Conservation (phyloP, 257 asterid species). For the Ajuga chamaepitys region DNA sequence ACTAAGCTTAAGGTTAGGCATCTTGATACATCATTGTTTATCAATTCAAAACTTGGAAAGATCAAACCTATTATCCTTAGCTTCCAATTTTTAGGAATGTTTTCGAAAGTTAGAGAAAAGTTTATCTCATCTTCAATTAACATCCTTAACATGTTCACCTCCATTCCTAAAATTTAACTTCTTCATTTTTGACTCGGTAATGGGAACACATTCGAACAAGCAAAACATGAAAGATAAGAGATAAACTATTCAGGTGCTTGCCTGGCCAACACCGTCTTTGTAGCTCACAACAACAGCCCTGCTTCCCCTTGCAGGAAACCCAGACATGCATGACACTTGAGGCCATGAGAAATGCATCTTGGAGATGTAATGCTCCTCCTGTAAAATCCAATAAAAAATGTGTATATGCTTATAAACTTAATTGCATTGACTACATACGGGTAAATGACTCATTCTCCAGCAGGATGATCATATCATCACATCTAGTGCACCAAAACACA, state of each 20-base stretch:
- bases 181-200: not conserved
- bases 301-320: conserved; percentile 68
- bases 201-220: conserved; percentile 1
- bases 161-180: not conserved
- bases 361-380: conserved; percentile 84
- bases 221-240: not conserved
- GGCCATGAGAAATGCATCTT: conserved; percentile 82
- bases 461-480: conserved; percentile 9
- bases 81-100: not conserved
- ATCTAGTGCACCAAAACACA: not conserved
- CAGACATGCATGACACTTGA: conserved; percentile 72
- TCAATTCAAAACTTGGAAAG: not conserved
- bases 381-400: conserved; percentile 19
- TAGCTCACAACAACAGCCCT: conserved; percentile 69
- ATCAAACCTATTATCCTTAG: not conserved
- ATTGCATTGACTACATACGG: not conserved
- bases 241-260: conserved; percentile 26
- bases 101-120: not conserved
- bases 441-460: not conserved
- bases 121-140: not conserved
- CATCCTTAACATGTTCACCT: not conserved
- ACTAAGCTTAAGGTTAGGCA: not conserved
- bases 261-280: conserved; percentile 61
- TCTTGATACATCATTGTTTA: not conserved
- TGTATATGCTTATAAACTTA: not conserved